Conservation (phyloP, 352 stramenopile genomes). For the Discostella stelligera region DNA sequence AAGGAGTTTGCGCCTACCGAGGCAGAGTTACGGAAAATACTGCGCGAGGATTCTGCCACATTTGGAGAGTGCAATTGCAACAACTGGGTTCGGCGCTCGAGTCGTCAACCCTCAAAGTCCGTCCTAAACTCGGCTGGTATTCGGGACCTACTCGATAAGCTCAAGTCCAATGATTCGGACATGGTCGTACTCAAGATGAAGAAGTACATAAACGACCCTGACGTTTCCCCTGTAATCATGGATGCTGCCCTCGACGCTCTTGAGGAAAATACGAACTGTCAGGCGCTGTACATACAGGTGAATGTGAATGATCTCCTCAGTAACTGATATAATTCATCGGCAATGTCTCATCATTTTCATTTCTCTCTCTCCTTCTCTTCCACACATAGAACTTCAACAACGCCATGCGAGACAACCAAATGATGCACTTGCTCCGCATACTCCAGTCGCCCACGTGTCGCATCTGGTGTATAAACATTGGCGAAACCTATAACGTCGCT, state of each 20-base stretch:
- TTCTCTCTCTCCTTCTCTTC: constrained; percentile 1
- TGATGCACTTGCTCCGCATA: constrained; percentile 78
- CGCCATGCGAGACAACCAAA: constrained; percentile 84
- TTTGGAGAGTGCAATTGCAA: constrained; percentile 44
- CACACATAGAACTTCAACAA: constrained; percentile 84
- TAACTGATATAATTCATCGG: constrained; percentile 4
- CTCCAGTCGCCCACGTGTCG: constrained; percentile 77
- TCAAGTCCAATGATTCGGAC: constrained; percentile 77
- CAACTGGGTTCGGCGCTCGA: constrained; percentile 76
- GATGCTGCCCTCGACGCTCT: constrained; percentile 83
- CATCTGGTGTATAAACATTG: constrained; percentile 88
- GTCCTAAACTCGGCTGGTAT: constrained; percentile 64
- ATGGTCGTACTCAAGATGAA: constrained; percentile 88
- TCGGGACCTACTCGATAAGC: constrained; percentile 72
- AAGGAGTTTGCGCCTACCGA: constrained; percentile 58
- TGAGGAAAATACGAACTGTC: constrained; percentile 84
- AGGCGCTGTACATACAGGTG: constrained; percentile 86
- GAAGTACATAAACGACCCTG: constrained; percentile 83
- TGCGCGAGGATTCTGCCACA: constrained; percentile 63
- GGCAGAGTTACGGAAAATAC: constrained; percentile 66
- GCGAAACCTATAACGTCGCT: constrained; percentile 86
- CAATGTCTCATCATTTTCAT: constrained; percentile 17
- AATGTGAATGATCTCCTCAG: constrained; percentile 3
- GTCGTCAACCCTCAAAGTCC: constrained; percentile 68
- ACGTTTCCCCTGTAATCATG: constrained; percentile 81